phyloP scores from a whole-genome alignment of 2,329 filamentous ascomycete species.

The Zymoseptoria brevis region DNA sequence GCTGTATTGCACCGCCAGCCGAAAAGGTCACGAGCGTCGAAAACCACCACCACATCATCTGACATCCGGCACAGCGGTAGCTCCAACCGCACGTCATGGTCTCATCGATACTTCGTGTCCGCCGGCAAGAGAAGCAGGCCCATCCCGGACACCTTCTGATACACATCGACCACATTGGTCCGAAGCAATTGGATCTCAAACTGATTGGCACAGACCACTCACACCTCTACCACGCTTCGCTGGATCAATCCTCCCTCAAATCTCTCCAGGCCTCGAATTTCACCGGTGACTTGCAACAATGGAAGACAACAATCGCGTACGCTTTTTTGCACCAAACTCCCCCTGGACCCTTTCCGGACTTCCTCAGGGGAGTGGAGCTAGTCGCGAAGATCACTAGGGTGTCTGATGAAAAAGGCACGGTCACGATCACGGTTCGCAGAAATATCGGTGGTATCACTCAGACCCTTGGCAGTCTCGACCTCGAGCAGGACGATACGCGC shows the following conservation, averaged over 20 bases:
- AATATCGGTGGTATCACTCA: constrained; percentile 62
- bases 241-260: constrained; percentile 50
- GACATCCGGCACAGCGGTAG: not conserved
- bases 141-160: constrained; percentile 46
- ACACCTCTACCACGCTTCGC: constrained; percentile 51
- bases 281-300: constrained; percentile 55
- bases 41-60: not conserved
- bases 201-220: constrained; percentile 61
- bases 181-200: constrained; percentile 54
- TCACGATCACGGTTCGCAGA: constrained; percentile 59
- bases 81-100: not conserved
- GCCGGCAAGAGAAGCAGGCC: constrained; percentile 37
- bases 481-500: constrained; percentile 47
- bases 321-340: constrained; percentile 44
- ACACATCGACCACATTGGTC: constrained; percentile 46
- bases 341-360: constrained; percentile 36
- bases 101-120: constrained; percentile 47
- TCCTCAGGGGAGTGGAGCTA: constrained; percentile 48
- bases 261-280: constrained; percentile 48
- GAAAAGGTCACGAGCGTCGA: not conserved
- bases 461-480: constrained; percentile 58
- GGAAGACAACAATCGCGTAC: constrained; percentile 53
- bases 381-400: constrained; percentile 46
- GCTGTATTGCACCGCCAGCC: not conserved
- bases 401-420: constrained; percentile 32